phyloP scores from a whole-genome alignment of 768 basidiomycete genomes.

The Amanita pseudoporphyria region DNA sequence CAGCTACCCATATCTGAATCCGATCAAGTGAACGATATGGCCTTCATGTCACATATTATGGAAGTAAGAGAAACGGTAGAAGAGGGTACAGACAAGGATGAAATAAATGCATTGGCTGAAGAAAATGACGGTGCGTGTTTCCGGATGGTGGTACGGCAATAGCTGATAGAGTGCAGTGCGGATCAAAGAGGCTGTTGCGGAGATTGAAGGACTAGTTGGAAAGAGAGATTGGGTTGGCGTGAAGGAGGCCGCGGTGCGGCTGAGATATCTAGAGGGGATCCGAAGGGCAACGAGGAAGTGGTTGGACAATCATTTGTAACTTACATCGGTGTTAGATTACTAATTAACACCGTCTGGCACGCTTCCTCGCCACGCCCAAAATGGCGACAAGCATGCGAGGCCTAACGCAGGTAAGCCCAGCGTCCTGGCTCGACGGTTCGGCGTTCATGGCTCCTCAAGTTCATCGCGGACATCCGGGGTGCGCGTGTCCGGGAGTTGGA shows the following conservation, averaged over 20 bases:
- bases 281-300: constrained; percentile 37
- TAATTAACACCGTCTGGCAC: constrained; percentile 79
- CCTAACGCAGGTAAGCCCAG: constrained; percentile 67
- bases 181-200: constrained; percentile 33
- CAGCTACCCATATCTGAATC: constrained; percentile 51
- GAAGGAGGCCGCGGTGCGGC: constrained; percentile 50
- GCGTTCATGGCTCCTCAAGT: constrained; percentile 37
- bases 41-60: constrained; percentile 70
- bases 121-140: constrained; percentile 43
- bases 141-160: background rate
- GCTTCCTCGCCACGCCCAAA: constrained; percentile 71
- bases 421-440: background rate
- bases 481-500: constrained; percentile 94
- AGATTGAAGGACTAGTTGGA: constrained; percentile 42
- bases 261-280: constrained; percentile 68
- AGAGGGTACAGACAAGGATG: constrained; percentile 37
- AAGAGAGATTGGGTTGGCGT: constrained; percentile 44
- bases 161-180: constrained; percentile 31
- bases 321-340: constrained; percentile 43
- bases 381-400: constrained; percentile 94
- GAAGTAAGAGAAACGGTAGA: constrained; percentile 73
- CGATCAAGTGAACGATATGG: constrained; percentile 64
- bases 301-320: constrained; percentile 43
- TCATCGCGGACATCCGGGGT: constrained; percentile 98
- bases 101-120: constrained; percentile 40